Conservation (phyloP, 129 eudicot species). For the Lonicera japonica region DNA sequence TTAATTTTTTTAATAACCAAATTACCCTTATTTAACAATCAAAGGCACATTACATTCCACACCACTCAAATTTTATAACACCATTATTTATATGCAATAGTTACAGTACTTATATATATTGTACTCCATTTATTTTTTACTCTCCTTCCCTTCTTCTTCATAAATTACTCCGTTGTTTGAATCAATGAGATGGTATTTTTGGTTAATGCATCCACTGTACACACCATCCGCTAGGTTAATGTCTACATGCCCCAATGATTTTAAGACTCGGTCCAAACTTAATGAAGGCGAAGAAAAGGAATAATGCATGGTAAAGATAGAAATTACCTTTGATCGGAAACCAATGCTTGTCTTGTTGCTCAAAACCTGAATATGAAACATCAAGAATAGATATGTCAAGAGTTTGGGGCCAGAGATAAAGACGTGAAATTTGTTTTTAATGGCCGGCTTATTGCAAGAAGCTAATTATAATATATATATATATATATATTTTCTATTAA, state of each 20-base stretch:
- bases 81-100: too few species aligned
- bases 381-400: slow-evolving; percentile 88
- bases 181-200: slow-evolving; percentile 75
- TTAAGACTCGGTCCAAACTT: not conserved
- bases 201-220: slow-evolving; percentile 70
- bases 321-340: slow-evolving; percentile 61
- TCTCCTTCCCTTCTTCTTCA: too few species aligned
- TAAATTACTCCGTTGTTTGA: slow-evolving; percentile 76
- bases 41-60: too few species aligned
- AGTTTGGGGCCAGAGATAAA: slow-evolving; percentile 82
- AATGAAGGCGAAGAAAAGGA: too few species aligned
- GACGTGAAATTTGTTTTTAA: slow-evolving; percentile 63
- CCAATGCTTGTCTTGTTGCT: slow-evolving; percentile 61
- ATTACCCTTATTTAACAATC: too few species aligned
- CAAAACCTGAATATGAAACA: slow-evolving; percentile 58
- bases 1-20: too few species aligned
- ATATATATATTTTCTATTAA: too few species aligned
- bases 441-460: slow-evolving; percentile 43
- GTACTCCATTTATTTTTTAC: too few species aligned
- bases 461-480: not conserved
- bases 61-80: too few species aligned
- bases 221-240: slow-evolving; percentile 77
- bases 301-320: too few species aligned
- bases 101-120: too few species aligned
- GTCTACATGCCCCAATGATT: slow-evolving; percentile 67